Base-by-base conservation (phyloP, 2,329 filamentous ascomycete species). In the Elsinoe arachidis region DNA sequence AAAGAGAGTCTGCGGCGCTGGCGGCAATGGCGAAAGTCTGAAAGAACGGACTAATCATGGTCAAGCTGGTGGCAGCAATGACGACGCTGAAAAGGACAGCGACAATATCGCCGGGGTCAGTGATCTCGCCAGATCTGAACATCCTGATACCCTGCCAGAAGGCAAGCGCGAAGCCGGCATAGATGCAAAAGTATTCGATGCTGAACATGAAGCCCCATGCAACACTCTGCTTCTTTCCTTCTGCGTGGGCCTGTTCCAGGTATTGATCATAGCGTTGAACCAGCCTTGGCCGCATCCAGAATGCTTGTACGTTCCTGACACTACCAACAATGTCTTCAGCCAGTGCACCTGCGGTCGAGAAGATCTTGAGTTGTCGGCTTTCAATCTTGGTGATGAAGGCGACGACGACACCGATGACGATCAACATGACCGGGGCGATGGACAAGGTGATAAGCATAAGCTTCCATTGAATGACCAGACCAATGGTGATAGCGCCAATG, bases 251-350 rank as follows among this genome's bases (percentile, higher is more conserved):
- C 41, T 72, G 63, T 17, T 64, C 60, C 1, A 77, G 66, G 47
- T 68, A 65, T 7, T 62, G 61, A 55, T 75, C 69, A 57, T 75
- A 76, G 55, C 67, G 71, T 15, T 63, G 57, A 2, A 66, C 66
- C 33, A 76, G 61, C 33, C 72, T 66, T 5, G 68, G 67, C 14
- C 70, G 68, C 2, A 73, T 67, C 61, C 74, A 74, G 59, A 77
- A 77, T 2, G 72, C 72, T 30, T 69, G 67, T 4, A 78, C 74
- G 0, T 73, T 77, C 1, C 72, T 68, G 55, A 78, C 71, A 0
- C 72, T 74, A 2, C 70, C 70, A 30, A 78, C 68, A 0, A 74
- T 72, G 54, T 78, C 75, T 63, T 77, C 73, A 1, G 75, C 74
- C 6, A 77, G 65, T 7, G 68, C 65, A 1, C 70, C 71, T 4